Evolutionary conservation across 305 asterid species (phyloP).

Genomic region (Fraxinus baroniana): DNA sequence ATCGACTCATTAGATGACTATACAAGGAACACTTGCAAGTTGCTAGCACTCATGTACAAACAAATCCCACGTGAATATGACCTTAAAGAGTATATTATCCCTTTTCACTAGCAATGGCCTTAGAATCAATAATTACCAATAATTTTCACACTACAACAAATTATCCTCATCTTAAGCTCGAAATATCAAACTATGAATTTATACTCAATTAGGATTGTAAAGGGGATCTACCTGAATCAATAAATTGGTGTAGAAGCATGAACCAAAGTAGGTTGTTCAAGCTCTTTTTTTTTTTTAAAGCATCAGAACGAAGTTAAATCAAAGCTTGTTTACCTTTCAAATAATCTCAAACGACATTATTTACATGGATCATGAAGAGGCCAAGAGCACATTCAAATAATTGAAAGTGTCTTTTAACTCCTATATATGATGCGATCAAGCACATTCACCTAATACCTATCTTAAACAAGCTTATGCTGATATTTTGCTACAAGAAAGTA

Average conservation of each 20-base stretch:
- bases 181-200: background rate
- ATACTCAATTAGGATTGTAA: background rate
- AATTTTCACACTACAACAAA: background rate
- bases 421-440: background rate
- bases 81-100: background rate
- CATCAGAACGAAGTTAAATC: background rate
- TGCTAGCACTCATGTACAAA: background rate
- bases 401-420: background rate
- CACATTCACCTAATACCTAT: background rate
- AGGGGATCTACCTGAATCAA: background rate
- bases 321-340: background rate
- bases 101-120: background rate
- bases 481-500: background rate
- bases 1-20: constrained; percentile 2
- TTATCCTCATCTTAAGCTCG: background rate
- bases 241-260: background rate
- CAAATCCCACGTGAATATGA: background rate
- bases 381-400: background rate
- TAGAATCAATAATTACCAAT: background rate
- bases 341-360: background rate
- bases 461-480: background rate
- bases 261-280: background rate
- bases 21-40: background rate
- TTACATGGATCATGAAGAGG: background rate
- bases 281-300: background rate